Conservation (phyloP, 1,139 yeast genomes). For the Nadsonia starkeyi-henricii region DNA sequence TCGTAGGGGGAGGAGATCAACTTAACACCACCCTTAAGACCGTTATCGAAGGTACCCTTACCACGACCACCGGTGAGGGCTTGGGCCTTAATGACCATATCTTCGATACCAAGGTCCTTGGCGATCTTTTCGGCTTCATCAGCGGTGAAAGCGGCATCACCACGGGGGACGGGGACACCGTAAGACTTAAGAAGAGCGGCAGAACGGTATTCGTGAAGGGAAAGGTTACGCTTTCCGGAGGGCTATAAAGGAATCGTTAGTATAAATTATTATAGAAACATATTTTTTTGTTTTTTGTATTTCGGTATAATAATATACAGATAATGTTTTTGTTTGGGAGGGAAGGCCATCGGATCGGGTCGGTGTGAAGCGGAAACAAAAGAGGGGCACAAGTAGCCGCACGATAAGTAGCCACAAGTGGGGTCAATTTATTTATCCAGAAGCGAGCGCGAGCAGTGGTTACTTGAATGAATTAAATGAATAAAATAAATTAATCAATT, state of each 20-base stretch:
- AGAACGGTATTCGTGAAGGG: constrained; percentile 93
- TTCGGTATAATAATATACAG: background rate
- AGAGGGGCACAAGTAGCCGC: too few relatives aligned
- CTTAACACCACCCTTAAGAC: constrained; percentile 94
- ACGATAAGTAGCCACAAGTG: too few relatives aligned
- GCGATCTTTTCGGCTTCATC: constrained; percentile 81
- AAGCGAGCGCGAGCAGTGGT: too few relatives aligned
- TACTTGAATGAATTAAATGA: too few relatives aligned
- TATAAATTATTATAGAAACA: background rate
- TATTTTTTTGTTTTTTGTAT: background rate
- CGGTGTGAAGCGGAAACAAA: constrained; percentile 5
- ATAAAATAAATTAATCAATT: too few relatives aligned
- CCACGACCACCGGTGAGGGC: constrained; percentile 99
- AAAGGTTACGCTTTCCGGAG: constrained; percentile 39
- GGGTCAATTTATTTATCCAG: too few relatives aligned
- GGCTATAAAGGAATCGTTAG: constrained; percentile 10
- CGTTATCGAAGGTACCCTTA: constrained; percentile 93
- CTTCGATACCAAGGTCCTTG: constrained; percentile 47
- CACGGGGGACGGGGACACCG: constrained; percentile 85
- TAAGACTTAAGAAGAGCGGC: constrained; percentile 70
- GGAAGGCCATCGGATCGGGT: constrained; percentile 4
- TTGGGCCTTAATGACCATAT: constrained; percentile 93
- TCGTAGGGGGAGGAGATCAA: constrained; percentile 75
- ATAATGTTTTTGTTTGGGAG: constrained; percentile 4
- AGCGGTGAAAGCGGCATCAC: constrained; percentile 82